A percentile compares a stretch with the other conserved stretches of the same genome.
phyloP scores from a whole-genome alignment of 78 protist genomes.

The Bodo saltans region DNA sequence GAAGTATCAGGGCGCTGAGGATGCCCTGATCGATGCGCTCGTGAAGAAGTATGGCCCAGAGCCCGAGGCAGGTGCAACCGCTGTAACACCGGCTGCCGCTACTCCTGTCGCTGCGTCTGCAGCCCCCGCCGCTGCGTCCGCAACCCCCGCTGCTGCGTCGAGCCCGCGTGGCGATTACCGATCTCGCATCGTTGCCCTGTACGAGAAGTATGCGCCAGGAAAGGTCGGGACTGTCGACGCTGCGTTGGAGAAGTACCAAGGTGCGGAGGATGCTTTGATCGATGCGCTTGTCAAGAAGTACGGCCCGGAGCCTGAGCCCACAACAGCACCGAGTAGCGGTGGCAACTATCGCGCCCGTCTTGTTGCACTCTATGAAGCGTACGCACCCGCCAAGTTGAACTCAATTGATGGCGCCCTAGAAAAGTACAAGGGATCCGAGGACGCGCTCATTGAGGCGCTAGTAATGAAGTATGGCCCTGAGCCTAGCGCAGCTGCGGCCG shows the following conservation, averaged over 20 bases:
- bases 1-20: background rate
- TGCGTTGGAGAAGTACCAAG: background rate
- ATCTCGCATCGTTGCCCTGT: background rate
- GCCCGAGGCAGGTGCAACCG: background rate
- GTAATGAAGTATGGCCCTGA: constrained; percentile 23
- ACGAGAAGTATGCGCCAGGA: background rate
- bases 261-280: background rate
- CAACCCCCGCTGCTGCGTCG: background rate
- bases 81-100: background rate
- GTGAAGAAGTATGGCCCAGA: constrained; percentile 19
- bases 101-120: background rate
- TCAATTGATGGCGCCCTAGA: background rate
- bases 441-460: background rate
- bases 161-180: too few species aligned
- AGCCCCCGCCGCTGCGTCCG: background rate
- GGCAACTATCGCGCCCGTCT: background rate
- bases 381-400: constrained; percentile 3
- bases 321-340: background rate
- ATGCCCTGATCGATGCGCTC: background rate
- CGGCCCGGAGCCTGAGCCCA: constrained; percentile 22
- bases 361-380: background rate
- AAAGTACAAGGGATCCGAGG: background rate
- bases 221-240: constrained; percentile 1
- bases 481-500: background rate
- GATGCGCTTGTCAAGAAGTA: constrained; percentile 4